Percentiles rank a stretch among this genome's conserved stretches.
Conservation (phyloP, 2,329 filamentous ascomycete species). For the Alternaria postmessia region DNA sequence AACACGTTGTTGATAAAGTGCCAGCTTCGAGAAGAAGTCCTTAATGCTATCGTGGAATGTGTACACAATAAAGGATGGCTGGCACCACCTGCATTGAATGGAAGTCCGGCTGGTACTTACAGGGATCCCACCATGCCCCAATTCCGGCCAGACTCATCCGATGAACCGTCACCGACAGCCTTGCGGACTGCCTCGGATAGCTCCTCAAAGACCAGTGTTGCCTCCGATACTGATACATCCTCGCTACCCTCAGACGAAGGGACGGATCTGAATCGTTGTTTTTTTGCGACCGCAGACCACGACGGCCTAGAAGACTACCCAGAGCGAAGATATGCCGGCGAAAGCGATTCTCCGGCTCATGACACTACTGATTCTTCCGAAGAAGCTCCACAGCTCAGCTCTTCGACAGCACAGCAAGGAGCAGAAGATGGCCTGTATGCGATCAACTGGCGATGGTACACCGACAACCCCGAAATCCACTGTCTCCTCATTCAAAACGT, state of each 20-base stretch:
- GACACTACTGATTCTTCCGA: background rate
- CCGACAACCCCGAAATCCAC: slow-evolving; percentile 28
- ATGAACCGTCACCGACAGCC: background rate
- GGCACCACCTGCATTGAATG: background rate
- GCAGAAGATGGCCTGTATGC: background rate
- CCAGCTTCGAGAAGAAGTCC: slow-evolving; percentile 33
- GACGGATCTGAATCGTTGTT: background rate
- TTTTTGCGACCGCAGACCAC: slow-evolving; percentile 2
- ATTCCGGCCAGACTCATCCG: slow-evolving; percentile 66
- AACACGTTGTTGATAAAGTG: slow-evolving; percentile 33
- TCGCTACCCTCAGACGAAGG: slow-evolving; percentile 3
- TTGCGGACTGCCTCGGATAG: slow-evolving; percentile 1
- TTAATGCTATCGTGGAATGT: slow-evolving; percentile 22
- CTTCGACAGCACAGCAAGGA: background rate
- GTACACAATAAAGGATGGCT: slow-evolving; percentile 30
- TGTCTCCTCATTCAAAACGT: slow-evolving; percentile 17
- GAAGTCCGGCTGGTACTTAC: background rate
- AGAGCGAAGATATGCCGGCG: background rate
- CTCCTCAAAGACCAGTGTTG: slow-evolving; percentile 1
- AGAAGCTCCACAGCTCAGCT: background rate
- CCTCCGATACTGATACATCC: slow-evolving; percentile 12
- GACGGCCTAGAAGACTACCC: slow-evolving; percentile 11
- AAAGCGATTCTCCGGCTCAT: background rate
- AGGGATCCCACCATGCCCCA: slow-evolving; percentile 73
- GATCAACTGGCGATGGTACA: slow-evolving; percentile 17